phyloP scores from a whole-genome alignment of 306 rosid genomes.

The Dryas octopetala region DNA sequence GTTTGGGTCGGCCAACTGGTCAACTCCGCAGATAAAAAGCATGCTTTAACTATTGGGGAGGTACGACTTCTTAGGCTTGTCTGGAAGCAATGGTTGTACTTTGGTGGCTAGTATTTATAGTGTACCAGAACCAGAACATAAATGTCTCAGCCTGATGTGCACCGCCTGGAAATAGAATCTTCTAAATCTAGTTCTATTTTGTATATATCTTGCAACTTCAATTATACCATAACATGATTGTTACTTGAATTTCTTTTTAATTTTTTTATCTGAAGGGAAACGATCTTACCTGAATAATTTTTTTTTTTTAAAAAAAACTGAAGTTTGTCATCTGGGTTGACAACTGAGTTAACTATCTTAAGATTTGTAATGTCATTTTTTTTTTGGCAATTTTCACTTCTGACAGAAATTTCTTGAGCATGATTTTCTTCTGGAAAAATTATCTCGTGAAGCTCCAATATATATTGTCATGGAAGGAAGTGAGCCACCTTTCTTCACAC shows the following conservation, averaged over 20 bases:
- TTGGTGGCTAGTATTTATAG: constrained; percentile 13
- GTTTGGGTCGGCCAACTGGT: constrained; percentile 96
- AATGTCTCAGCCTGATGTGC: constrained; percentile 12
- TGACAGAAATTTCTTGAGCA: constrained; percentile 81
- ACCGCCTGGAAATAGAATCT: background rate
- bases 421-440: constrained; percentile 75
- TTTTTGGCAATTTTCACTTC: constrained; percentile 17
- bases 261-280: background rate
- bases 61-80: constrained; percentile 48
- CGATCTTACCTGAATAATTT: background rate
- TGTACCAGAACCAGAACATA: background rate
- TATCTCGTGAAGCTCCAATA: constrained; percentile 76
- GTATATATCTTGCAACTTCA: background rate
- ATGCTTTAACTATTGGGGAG: constrained; percentile 89
- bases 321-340: background rate
- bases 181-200: background rate
- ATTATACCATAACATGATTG: background rate
- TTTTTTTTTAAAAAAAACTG: too few species aligned
- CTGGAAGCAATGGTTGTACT: constrained; percentile 27
- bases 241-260: background rate
- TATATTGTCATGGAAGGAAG: constrained; percentile 81
- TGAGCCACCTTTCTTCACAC: constrained; percentile 96
- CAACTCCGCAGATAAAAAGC: constrained; percentile 59
- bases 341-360: constrained; percentile 17
- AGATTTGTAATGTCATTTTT: constrained; percentile 22